phyloP scores from a whole-genome alignment of 257 asterid species.

The Solanum bulbocastanum region DNA sequence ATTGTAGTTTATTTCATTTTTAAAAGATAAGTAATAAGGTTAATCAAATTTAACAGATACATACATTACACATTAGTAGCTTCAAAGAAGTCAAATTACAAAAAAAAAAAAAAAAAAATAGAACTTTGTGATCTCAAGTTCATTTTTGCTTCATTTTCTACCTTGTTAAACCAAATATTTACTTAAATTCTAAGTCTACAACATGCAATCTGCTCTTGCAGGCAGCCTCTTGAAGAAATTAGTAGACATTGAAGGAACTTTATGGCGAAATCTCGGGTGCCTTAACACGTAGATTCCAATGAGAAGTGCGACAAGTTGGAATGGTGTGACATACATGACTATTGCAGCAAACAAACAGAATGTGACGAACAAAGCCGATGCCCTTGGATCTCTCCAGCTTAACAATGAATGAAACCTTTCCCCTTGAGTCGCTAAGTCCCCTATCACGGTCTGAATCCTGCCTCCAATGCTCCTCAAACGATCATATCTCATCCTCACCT shows the following conservation, averaged over 20 bases:
- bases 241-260: constrained; percentile 33
- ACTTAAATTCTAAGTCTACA: constrained; percentile 9
- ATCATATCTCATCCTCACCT: constrained; percentile 65
- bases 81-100: not conserved
- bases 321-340: constrained; percentile 51
- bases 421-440: constrained; percentile 77
- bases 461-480: constrained; percentile 72
- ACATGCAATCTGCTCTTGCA: constrained; percentile 64
- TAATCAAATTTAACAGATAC: not conserved
- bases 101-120: not conserved
- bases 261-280: constrained; percentile 65
- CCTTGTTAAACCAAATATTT: not conserved
- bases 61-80: not conserved
- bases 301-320: constrained; percentile 35
- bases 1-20: not conserved
- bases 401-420: constrained; percentile 53
- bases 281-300: constrained; percentile 45
- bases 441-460: constrained; percentile 60
- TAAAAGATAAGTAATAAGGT: not conserved
- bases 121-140: not conserved
- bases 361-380: constrained; percentile 54
- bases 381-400: constrained; percentile 82
- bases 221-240: constrained; percentile 85
- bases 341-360: constrained; percentile 55
- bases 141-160: not conserved